phyloP scores from a whole-genome alignment of 2,329 filamentous ascomycete genomes.

The Basipetospora sp. region DNA sequence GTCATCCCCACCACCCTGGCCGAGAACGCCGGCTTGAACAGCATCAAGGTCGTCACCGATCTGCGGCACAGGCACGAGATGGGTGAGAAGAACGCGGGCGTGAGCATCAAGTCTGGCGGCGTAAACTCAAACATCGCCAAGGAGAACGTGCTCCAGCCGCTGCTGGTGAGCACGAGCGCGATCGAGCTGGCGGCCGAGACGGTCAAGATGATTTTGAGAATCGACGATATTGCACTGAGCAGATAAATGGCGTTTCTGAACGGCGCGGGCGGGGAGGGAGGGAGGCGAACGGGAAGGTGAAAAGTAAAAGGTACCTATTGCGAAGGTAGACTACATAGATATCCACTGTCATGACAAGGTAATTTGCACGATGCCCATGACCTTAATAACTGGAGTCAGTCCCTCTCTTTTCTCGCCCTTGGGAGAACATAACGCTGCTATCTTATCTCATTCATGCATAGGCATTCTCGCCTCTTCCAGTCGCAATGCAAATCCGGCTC shows the following conservation, averaged over 20 bases:
- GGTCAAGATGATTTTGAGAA: slow-evolving; percentile 77
- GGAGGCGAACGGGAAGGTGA: not conserved
- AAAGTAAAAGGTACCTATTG: not conserved
- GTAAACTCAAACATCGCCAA: slow-evolving; percentile 95
- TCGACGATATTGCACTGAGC: slow-evolving; percentile 51
- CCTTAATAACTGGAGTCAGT: not conserved
- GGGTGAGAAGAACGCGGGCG: slow-evolving; percentile 88
- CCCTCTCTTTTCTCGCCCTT: not conserved
- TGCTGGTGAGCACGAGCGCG: slow-evolving; percentile 91
- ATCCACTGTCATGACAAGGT: slow-evolving; percentile 3
- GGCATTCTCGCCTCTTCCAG: too few species aligned
- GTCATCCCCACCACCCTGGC: slow-evolving; percentile 92
- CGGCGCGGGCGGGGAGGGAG: not conserved
- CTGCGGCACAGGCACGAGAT: slow-evolving; percentile 85
- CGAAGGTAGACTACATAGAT: slow-evolving; percentile 1
- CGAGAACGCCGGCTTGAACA: slow-evolving; percentile 94
- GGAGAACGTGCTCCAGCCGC: slow-evolving; percentile 89
- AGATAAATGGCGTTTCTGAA: slow-evolving; percentile 26
- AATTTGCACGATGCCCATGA: not conserved
- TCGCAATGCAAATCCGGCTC: too few species aligned
- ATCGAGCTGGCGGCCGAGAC: slow-evolving; percentile 96
- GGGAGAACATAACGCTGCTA: too few species aligned
- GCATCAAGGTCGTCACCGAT: slow-evolving; percentile 96
- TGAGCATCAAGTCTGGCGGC: slow-evolving; percentile 94
- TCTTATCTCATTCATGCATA: too few species aligned